Evolutionary conservation across 2,329 filamentous ascomycete species (phyloP).

Genomic region (Lomentospora prolificans): DNA sequence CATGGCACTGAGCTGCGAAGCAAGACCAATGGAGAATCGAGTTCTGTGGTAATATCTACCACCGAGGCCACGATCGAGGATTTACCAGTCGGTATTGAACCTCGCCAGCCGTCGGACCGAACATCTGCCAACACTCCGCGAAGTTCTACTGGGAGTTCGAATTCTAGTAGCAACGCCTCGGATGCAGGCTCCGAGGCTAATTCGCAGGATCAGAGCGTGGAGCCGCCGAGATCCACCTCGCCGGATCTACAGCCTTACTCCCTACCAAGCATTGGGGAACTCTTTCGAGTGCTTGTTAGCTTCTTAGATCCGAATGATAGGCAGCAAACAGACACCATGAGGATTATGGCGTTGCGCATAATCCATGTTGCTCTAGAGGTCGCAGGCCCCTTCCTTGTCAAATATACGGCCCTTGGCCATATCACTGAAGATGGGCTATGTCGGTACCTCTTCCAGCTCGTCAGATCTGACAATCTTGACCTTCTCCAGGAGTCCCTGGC

Average conservation of each 20-base stretch:
- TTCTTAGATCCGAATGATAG: conserved; percentile 87
- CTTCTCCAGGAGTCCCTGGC: conserved; percentile 88
- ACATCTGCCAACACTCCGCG: not conserved
- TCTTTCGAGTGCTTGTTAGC: conserved; percentile 89
- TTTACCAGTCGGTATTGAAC: not conserved
- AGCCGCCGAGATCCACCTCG: conserved; percentile 29
- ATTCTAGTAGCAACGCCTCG: conserved; percentile 4
- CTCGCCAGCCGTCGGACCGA: not conserved
- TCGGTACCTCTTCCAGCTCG: conserved; percentile 89
- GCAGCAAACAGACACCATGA: conserved; percentile 87
- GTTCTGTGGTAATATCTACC: conserved; percentile 73
- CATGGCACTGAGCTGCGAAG: conserved; percentile 58
- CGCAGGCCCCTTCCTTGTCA: conserved; percentile 86
- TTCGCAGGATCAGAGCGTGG: not conserved
- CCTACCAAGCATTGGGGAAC: conserved; percentile 83
- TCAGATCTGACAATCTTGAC: conserved; percentile 91
- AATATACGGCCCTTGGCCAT: conserved; percentile 76
- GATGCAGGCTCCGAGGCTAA: conserved; percentile 23
- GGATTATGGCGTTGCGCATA: conserved; percentile 93
- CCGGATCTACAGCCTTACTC: conserved; percentile 77
- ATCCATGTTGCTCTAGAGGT: conserved; percentile 97
- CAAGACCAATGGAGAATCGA: conserved; percentile 57
- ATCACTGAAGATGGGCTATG: conserved; percentile 91
- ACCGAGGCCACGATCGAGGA: conserved; percentile 27
- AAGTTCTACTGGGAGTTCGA: not conserved